These are phyloP conservation scores for Gleditsia sinensis DNA, from an alignment of 306 rosid species.

Conservation along the genomic window DNA sequence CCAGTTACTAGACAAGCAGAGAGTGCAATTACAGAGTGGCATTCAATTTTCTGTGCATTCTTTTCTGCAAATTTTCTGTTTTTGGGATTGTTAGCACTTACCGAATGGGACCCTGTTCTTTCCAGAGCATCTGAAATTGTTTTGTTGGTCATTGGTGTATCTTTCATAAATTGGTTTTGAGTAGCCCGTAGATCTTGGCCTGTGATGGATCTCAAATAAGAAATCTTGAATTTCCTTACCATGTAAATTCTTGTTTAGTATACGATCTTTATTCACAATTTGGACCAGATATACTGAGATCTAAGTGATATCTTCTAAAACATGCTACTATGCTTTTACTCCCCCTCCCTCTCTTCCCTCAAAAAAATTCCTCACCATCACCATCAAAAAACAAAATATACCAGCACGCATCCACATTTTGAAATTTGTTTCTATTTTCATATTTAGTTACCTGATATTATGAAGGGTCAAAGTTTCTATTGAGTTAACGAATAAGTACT, in stretches of 20 bases:
- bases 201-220: too few relatives aligned
- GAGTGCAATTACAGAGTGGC: neutral
- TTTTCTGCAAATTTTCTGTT: neutral
- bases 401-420: neutral
- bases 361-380: too few relatives aligned
- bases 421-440: conserved; percentile 9
- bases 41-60: neutral
- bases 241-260: too few relatives aligned
- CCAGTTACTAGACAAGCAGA: neutral
- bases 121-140: neutral
- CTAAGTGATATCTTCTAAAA: too few relatives aligned
- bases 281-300: too few relatives aligned
- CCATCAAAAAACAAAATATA: neutral
- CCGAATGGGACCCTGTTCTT: neutral
- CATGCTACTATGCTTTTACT: too few relatives aligned
- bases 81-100: neutral
- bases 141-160: neutral
- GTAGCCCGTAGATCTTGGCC: neutral
- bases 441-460: neutral
- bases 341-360: neutral
- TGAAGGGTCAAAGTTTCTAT: conserved; percentile 2
- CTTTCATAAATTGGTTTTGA: neutral
- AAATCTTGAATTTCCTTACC: too few relatives aligned
- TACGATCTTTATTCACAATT: too few relatives aligned
- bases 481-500: conserved; percentile 1